These are phyloP conservation scores for Agastache rugosa DNA, from an alignment of 257 asterid species.

Conservation along the genomic window DNA sequence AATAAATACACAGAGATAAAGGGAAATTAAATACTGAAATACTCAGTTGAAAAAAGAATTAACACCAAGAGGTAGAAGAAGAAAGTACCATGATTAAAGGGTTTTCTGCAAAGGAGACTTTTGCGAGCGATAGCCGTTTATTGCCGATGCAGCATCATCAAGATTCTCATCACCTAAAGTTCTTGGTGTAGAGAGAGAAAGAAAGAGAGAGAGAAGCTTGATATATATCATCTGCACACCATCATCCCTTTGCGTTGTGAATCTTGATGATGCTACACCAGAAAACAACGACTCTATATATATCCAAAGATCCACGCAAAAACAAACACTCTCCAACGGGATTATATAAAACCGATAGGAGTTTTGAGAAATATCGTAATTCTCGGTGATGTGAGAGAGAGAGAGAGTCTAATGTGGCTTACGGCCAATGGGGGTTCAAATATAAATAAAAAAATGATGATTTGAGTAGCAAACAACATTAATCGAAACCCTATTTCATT, in stretches of 20 bases:
- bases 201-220: background rate
- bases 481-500: background rate
- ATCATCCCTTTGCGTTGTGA: conserved; percentile 42
- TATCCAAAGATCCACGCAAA: conserved; percentile 42
- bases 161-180: conserved; percentile 51
- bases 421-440: background rate
- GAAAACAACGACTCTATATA: conserved; percentile 51
- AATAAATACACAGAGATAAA: background rate
- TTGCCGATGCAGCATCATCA: conserved; percentile 72
- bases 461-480: conserved; percentile 15
- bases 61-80: background rate
- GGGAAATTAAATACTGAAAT: background rate
- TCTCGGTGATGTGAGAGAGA: background rate
- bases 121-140: conserved; percentile 43
- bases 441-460: conserved; percentile 10
- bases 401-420: background rate
- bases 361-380: too few species aligned
- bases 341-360: too few species aligned
- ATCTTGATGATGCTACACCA: conserved; percentile 68
- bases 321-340: conserved; percentile 4
- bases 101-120: too few species aligned
- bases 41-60: too few species aligned
- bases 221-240: background rate
- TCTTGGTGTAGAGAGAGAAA: conserved; percentile 20
- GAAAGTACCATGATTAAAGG: background rate